Conservation (phyloP, 2,329 filamentous ascomycete species). For the Fonsecaea pedrosoi region DNA sequence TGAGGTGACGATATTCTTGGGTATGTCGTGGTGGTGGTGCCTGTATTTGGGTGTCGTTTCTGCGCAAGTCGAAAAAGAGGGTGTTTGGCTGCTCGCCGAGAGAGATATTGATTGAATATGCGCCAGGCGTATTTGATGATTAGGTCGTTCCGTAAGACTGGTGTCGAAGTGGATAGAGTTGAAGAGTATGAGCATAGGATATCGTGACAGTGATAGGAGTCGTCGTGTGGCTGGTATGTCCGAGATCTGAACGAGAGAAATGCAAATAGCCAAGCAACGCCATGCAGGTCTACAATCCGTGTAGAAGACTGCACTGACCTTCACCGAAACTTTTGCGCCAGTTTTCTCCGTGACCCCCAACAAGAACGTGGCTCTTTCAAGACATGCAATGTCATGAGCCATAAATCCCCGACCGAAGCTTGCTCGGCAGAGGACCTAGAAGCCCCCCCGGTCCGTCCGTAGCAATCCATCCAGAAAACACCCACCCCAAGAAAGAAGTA, state of each 20-base stretch:
- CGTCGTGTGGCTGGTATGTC: slow-evolving; percentile 19
- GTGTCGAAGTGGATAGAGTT: slow-evolving; percentile 13
- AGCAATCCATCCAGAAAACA: slow-evolving; percentile 33
- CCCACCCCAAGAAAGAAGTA: slow-evolving; percentile 27
- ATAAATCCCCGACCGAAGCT: slow-evolving; percentile 13
- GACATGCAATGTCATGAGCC: slow-evolving; percentile 31
- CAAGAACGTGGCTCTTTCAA: slow-evolving; percentile 25
- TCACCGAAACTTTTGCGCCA: slow-evolving; percentile 22
- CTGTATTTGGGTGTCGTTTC: not conserved
- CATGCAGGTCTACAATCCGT: slow-evolving; percentile 33
- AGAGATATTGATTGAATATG: not conserved
- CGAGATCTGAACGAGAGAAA: slow-evolving; percentile 20
- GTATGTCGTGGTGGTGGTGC: not conserved
- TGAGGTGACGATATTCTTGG: slow-evolving; percentile 1
- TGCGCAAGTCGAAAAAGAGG: not conserved
- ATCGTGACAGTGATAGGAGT: slow-evolving; percentile 4
- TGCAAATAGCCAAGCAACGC: slow-evolving; percentile 31
- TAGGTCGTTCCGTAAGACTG: slow-evolving; percentile 11
- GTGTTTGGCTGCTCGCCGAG: not conserved
- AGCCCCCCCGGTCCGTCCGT: slow-evolving; percentile 7
- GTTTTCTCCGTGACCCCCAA: slow-evolving; percentile 15
- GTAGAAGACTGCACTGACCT: slow-evolving; percentile 25
- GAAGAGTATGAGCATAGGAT: slow-evolving; percentile 1
- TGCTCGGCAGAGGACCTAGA: not conserved
- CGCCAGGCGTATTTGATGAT: slow-evolving; percentile 7